Percentiles rank a stretch among this genome's conserved stretches.
Conservation (phyloP, 164 flowering plant genomes). For the Dillenia turbinata region DNA sequence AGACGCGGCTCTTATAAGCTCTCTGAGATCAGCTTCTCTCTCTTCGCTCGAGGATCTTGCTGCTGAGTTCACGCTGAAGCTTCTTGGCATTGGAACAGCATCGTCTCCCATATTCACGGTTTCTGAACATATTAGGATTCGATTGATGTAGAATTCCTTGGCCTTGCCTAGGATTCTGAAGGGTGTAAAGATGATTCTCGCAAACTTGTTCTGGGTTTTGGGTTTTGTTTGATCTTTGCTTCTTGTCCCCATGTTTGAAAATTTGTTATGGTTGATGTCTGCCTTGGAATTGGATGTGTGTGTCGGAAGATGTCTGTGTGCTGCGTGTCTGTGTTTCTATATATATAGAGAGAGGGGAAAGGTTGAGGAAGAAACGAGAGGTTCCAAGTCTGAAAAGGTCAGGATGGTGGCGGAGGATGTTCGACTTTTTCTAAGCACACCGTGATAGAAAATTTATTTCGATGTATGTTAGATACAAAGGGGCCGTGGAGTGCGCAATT, state of each 20-base stretch:
- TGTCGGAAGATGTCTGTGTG: too few species aligned
- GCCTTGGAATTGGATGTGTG: too few species aligned
- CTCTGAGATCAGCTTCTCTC: conserved; percentile 35
- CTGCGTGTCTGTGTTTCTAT: too few species aligned
- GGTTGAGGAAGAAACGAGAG: too few species aligned
- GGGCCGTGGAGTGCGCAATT: too few species aligned
- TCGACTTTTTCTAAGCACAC: too few species aligned
- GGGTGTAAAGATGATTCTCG: conserved; percentile 37
- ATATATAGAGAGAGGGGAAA: not conserved
- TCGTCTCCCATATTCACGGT: not conserved
- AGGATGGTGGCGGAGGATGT: too few species aligned
- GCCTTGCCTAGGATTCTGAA: conserved; percentile 36
- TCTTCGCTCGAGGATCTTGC: conserved; percentile 8
- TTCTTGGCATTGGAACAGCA: conserved; percentile 27
- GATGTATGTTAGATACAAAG: too few species aligned
- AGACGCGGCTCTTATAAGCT: conserved; percentile 56
- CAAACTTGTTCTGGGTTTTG: conserved; percentile 29
- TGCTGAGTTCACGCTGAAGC: conserved; percentile 38
- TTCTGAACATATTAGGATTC: conserved; percentile 30
- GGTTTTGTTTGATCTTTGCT: conserved; percentile 6
- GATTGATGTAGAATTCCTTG: conserved; percentile 45
- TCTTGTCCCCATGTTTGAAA: conserved; percentile 3
- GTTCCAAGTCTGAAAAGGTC: too few species aligned
- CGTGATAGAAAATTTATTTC: too few species aligned
- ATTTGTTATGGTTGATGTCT: not conserved